Base-by-base conservation (phyloP, 1,284 basidiomycete genomes). In the Ganoderma sinense region DNA sequence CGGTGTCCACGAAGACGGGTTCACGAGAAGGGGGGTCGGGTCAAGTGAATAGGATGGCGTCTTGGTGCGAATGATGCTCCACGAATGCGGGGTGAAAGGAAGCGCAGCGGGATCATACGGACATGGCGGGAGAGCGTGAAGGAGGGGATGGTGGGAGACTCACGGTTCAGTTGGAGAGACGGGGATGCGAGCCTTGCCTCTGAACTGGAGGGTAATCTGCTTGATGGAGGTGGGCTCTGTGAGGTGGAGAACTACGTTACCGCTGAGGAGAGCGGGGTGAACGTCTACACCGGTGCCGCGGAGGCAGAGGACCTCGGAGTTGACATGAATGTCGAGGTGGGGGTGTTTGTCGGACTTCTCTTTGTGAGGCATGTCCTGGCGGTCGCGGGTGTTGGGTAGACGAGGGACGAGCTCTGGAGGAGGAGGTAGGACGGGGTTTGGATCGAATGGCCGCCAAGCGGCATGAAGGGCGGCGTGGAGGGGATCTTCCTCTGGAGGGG, bases 251-350 rank as follows among this genome's bases (percentile, higher is more conserved):
- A 91, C 86, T 76, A 98, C 87, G 78, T 92, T 86, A 13, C 96
- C 96, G 61, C 88, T 88, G 70, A 95, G 88, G 16, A 88, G 80
- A 16, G 91, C 89, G 6, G 95, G 91, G 76, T 95, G 92, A 76
- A 95, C 92, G 73, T 97, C 94, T 74, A 89, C 88, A 51, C 94
- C 94, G 26, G 92, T 91, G 64, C 96, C 96, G 73, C 91, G 88
- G 77, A 97, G 87, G 66, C 86, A 85, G 73, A 97, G 83, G 73
- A 84, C 85, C 60, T 93, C 91, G 16, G 86, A 85, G 79, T 93
- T 89, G 72, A 97, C 88, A 64, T 90, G 77, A 75, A 97, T 92
- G 75, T 95, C 93, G 71, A 97, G 84, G 58, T 84, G 85, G 31
- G 87, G 84, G 40, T 78, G 78, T 66, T 84, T 86, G 62, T 87